These are phyloP conservation scores for Termitomyces sp. DNA, from an alignment of 768 basidiomycete genomes.

Conservation along the genomic window DNA sequence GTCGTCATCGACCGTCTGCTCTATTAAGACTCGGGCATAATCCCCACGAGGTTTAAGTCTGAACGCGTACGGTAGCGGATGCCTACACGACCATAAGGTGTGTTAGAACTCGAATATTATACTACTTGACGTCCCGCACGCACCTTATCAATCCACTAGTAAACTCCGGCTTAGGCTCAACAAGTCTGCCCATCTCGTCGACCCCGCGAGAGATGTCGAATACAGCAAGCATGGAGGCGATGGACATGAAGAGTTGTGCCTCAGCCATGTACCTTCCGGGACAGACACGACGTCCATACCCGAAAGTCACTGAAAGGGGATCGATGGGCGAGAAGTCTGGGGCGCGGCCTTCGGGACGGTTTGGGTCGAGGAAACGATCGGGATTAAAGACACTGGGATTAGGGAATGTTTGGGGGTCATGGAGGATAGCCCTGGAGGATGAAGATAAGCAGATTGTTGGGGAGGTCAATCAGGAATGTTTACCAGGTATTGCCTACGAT, in stretches of 20 bases:
- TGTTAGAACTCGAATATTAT: neutral
- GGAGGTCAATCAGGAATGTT: neutral
- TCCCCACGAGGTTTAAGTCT: conserved; percentile 27
- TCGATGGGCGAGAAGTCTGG: conserved; percentile 28
- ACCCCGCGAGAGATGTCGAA: conserved; percentile 35
- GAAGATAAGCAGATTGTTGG: neutral
- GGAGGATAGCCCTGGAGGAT: conserved; percentile 41
- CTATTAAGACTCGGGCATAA: conserved; percentile 21
- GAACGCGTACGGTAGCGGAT: conserved; percentile 29
- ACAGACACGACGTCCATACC: conserved; percentile 41
- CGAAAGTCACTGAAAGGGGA: conserved; percentile 33
- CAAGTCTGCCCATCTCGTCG: conserved; percentile 28
- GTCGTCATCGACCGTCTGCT: conserved; percentile 20
- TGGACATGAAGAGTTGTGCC: conserved; percentile 39
- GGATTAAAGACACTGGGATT: conserved; percentile 46
- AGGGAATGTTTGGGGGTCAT: conserved; percentile 39
- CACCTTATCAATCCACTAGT: conserved; percentile 42
- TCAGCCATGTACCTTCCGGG: conserved; percentile 44
- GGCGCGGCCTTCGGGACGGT: conserved; percentile 11
- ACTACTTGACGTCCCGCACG: conserved; percentile 3
- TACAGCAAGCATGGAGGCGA: conserved; percentile 36
- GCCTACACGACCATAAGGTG: conserved; percentile 15
- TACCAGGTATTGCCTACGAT: conserved; percentile 40
- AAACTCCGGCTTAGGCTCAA: conserved; percentile 29
- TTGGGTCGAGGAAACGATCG: conserved; percentile 35